Conservation (phyloP, 768 basidiomycete genomes). For the Sarcodon sp. region DNA sequence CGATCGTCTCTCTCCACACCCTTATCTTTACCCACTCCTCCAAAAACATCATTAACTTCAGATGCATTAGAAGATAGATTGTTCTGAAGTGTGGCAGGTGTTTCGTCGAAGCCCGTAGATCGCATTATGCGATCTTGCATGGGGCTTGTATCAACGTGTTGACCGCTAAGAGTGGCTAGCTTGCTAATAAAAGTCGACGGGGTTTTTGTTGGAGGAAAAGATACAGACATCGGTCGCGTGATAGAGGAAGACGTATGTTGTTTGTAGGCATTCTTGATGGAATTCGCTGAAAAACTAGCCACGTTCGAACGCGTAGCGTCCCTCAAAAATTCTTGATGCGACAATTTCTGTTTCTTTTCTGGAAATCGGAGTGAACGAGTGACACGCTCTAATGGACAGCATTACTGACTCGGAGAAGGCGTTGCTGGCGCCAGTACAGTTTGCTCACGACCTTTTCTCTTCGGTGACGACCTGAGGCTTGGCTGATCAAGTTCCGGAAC, state of each 20-base stretch:
- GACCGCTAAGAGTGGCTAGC: conserved; percentile 23
- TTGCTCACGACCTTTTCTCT: conserved; percentile 30
- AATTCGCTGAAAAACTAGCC: neutral
- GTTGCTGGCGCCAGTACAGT: conserved; percentile 38
- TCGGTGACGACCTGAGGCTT: conserved; percentile 24
- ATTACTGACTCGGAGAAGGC: conserved; percentile 55
- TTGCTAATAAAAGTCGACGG: conserved; percentile 43
- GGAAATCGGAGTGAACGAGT: neutral
- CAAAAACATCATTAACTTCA: neutral
- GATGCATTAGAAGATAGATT: neutral
- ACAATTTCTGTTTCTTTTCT: conserved; percentile 33
- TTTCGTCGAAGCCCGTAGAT: conserved; percentile 12
- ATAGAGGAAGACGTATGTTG: neutral
- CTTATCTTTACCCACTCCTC: neutral
- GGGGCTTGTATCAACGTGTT: conserved; percentile 5
- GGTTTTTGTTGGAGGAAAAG: conserved; percentile 19
- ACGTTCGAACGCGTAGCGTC: neutral
- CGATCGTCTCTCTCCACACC: conserved; percentile 35
- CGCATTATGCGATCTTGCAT: conserved; percentile 4
- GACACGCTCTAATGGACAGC: neutral
- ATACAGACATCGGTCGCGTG: neutral
- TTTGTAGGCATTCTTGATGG: neutral
- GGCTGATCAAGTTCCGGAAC: conserved; percentile 7
- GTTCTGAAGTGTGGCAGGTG: neutral
- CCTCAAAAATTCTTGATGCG: conserved; percentile 8